Percentiles rank a stretch among this genome's conserved stretches.
phyloP scores from a whole-genome alignment of 2,329 filamentous ascomycete species.

The Sarocladium kiliense region DNA sequence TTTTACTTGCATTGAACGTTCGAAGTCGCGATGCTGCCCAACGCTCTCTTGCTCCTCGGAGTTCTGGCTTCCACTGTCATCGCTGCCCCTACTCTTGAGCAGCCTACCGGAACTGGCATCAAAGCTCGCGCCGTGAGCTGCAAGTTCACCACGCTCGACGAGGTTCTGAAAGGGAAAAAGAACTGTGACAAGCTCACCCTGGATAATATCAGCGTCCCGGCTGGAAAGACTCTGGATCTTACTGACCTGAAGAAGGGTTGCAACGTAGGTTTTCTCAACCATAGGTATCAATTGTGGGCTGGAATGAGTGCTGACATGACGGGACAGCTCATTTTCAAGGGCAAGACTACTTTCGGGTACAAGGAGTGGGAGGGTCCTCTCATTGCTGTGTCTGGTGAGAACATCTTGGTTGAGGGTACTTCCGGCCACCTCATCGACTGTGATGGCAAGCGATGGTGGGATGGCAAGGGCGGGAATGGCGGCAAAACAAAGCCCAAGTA shows the following conservation, averaged over 20 bases:
- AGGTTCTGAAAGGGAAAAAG: slow-evolving; percentile 42
- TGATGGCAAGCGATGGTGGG: slow-evolving; percentile 52
- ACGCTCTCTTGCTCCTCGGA: slow-evolving; percentile 19
- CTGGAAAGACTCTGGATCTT: slow-evolving; percentile 54
- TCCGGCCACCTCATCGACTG: slow-evolving; percentile 46
- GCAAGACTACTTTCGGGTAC: slow-evolving; percentile 63
- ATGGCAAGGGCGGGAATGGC: slow-evolving; percentile 49
- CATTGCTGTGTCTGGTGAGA: slow-evolving; percentile 53
- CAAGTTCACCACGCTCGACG: slow-evolving; percentile 48
- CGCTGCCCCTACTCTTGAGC: slow-evolving; percentile 18
- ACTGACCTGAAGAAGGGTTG: slow-evolving; percentile 46
- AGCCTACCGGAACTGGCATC: not conserved
- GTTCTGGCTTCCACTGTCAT: slow-evolving; percentile 20
- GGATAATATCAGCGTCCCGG: slow-evolving; percentile 48
- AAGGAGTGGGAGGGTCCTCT: slow-evolving; percentile 61
- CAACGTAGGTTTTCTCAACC: not conserved
- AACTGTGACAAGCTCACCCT: slow-evolving; percentile 50
- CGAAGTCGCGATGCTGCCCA: slow-evolving; percentile 14
- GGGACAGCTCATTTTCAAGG: slow-evolving; percentile 56
- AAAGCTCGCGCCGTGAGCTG: slow-evolving; percentile 29
- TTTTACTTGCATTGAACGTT: slow-evolving; percentile 1
- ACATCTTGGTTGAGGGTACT: slow-evolving; percentile 48
- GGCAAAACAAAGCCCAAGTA: slow-evolving; percentile 54
- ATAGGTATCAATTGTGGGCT: too few relatives aligned
- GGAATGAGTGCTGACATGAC: too few relatives aligned